Base-by-base conservation (phyloP, 2,329 filamentous ascomycete species). In the Fusarium mexicanum region DNA sequence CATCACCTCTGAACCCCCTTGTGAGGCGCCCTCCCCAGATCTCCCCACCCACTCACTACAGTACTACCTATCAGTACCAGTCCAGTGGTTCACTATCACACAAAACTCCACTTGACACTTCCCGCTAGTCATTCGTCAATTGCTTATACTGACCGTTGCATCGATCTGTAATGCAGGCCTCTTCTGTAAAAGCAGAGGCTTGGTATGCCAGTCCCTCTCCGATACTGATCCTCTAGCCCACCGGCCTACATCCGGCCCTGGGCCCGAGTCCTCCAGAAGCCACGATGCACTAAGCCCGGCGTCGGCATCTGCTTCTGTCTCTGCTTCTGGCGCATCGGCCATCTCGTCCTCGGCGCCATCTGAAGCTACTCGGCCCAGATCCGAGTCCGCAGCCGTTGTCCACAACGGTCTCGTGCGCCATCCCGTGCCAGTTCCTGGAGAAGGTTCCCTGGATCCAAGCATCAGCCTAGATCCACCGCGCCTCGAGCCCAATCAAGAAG, bases 1-100 rank as follows among this genome's bases (percentile, higher is more conserved):
- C 13, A 86, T 87, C 62, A 81, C 83, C 37, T 79, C 79, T 17
- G 78, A 81, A 65, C 85, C 85, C 58, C 85, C 85, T 65, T 86
- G 85, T 86, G 80, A 78, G 84, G 74, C 29, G 41, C 38, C 48
- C 38, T 41, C 66, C 37, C 16, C 31, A 18, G 33, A 58, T 37
- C 24, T 37, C 14, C 31, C 48, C 31, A 35, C 48, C 18, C 59
- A 26, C 46, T 47, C 26, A 29, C 18, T 47, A 35, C 33, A 41
- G 35, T 37, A 18, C 46, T 46, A n/a, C 47, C 22, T n/a, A 50
- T 29, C 46, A 17, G n/a, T 64, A 33, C 62, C 63, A n/a, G 26
- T 40, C 26, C 38, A 65, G 26, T 29, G 62, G 57, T 47, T 57
- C 53, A 57, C 33, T 3, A 14, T 35, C 53, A 10, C 44, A 47